Conservation (phyloP, 2,329 filamentous ascomycete species). For the Ophiobolus disseminans region DNA sequence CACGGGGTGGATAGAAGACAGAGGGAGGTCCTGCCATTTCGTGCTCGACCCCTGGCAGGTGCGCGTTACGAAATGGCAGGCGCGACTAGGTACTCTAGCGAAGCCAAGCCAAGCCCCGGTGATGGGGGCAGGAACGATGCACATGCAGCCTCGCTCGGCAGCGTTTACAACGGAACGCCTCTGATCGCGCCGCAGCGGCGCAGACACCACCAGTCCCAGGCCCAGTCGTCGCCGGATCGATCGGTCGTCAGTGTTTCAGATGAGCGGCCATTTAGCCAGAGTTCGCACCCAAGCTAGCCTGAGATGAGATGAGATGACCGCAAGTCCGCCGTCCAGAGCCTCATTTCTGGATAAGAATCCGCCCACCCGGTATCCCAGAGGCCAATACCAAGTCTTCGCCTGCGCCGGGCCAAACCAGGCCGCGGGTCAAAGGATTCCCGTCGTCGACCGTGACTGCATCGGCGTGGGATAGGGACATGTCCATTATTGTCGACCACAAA, state of each 20-base stretch:
- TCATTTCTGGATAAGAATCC: constrained; percentile 16
- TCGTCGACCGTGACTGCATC: no score
- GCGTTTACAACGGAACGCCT: not conserved
- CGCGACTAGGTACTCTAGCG: constrained; percentile 1
- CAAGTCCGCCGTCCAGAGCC: constrained; percentile 4
- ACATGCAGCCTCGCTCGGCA: not conserved
- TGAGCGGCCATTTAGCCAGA: constrained; percentile 25
- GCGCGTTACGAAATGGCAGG: not conserved
- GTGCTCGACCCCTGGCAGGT: constrained; percentile 3
- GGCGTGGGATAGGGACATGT: constrained; percentile 2
- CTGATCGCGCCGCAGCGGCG: constrained; percentile 4
- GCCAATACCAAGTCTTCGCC: constrained; percentile 13
- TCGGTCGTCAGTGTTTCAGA: constrained; percentile 22
- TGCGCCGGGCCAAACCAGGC: not conserved
- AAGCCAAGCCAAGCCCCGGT: not conserved
- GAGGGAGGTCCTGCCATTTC: constrained; percentile 1
- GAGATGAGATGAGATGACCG: constrained; percentile 1
- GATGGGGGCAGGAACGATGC: not conserved
- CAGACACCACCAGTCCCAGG: constrained; percentile 2
- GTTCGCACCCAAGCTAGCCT: constrained; percentile 5
- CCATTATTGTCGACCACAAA: not conserved
- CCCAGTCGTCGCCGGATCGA: constrained; percentile 17
- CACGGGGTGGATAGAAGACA: not conserved
- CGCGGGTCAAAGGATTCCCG: no score
- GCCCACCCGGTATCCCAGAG: constrained; percentile 19